phyloP scores from a whole-genome alignment of 306 rosid species.

The Psophocarpus tetragonolobus region DNA sequence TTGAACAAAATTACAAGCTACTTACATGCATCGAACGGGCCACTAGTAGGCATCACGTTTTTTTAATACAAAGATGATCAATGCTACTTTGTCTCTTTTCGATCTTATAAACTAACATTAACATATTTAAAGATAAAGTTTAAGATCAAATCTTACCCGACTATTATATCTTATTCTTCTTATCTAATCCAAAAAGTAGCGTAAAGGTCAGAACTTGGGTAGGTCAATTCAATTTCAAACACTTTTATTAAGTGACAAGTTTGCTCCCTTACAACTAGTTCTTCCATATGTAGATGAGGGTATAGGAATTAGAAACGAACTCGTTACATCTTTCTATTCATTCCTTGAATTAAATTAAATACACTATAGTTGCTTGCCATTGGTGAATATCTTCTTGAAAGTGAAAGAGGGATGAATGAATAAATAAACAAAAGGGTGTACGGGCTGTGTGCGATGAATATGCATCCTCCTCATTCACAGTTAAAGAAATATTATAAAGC shows the following conservation, averaged over 20 bases:
- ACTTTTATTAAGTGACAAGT: not conserved
- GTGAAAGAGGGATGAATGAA: not conserved
- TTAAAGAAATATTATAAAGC: not conserved
- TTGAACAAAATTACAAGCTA: constrained; percentile 2
- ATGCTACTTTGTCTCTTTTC: constrained; percentile 17
- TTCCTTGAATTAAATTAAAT: constrained; percentile 30
- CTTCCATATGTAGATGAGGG: not conserved
- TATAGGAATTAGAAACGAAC: constrained; percentile 29
- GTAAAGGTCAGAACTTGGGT: not conserved
- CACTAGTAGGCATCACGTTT: constrained; percentile 35
- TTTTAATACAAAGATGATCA: constrained; percentile 17
- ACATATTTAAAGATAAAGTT: constrained; percentile 26
- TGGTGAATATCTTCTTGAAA: not conserved
- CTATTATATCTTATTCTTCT: constrained; percentile 32
- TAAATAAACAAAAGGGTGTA: not conserved
- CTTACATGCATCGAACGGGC: constrained; percentile 37
- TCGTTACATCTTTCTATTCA: constrained; percentile 23
- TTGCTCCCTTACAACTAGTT: not conserved
- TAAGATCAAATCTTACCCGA: constrained; percentile 41
- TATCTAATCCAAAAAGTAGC: constrained; percentile 21
- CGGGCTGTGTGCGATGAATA: not conserved
- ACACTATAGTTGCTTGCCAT: not conserved
- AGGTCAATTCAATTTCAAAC: not conserved
- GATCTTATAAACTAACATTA: not conserved
- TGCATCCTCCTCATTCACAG: not conserved